Conservation (phyloP, 2,329 filamentous ascomycete species). For the Penicillium sclerotigenum region DNA sequence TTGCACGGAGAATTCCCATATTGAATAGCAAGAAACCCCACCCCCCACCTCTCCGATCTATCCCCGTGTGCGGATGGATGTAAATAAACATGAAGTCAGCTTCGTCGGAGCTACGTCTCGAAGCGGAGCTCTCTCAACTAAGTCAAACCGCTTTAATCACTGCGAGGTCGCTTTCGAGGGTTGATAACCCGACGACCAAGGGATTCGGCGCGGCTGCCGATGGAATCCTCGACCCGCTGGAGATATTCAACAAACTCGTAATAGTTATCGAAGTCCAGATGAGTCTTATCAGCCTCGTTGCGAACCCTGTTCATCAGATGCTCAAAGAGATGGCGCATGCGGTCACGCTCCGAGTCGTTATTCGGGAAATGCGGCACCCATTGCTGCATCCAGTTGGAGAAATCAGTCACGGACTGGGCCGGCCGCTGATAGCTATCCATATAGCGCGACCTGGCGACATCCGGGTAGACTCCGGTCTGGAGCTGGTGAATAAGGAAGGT, state of each 20-base stretch:
- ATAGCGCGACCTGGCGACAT: conserved; percentile 3
- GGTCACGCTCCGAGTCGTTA: conserved; percentile 5
- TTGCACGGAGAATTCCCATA: not conserved
- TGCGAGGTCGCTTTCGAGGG: conserved; percentile 4
- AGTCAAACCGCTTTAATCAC: not conserved
- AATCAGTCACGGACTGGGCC: conserved; percentile 5
- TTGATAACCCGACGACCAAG: conserved; percentile 1
- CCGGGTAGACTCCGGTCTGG: not conserved
- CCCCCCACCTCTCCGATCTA: not conserved
- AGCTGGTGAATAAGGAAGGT: conserved; percentile 13
- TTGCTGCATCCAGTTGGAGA: conserved; percentile 10
- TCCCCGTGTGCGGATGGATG: not conserved
- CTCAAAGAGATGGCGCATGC: conserved; percentile 13
- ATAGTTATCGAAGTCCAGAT: conserved; percentile 7
- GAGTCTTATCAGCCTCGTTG: conserved; percentile 1
- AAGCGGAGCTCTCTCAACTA: not conserved
- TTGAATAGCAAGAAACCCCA: not conserved
- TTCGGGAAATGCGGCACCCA: conserved; percentile 7
- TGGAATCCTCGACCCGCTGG: conserved; percentile 1
- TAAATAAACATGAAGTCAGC: not conserved
- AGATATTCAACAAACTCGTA: conserved; percentile 11
- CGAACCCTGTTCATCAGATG: conserved; percentile 1
- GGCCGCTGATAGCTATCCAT: conserved; percentile 1
- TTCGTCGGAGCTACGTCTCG: not conserved
- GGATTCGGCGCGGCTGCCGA: not conserved